Conservation (phyloP, 2,329 filamentous ascomycete species). For the Verticillium albo-atrum region DNA sequence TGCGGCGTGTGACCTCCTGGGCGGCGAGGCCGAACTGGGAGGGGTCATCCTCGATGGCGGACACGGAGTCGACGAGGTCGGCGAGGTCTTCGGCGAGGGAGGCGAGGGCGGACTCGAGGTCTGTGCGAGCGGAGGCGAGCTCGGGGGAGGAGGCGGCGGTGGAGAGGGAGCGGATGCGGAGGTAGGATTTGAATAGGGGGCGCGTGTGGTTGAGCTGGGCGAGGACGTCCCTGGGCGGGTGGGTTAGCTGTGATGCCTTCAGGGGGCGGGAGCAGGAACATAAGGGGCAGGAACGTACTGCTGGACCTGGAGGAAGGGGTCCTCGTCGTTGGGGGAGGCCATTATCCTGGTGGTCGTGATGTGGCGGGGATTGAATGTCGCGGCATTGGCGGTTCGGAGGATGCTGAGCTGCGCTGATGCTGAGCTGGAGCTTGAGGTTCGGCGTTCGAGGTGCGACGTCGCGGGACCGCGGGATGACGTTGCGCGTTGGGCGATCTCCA, state of each 20-base stretch:
- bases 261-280: conserved; percentile 3
- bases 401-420: too few species aligned
- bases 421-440: not conserved
- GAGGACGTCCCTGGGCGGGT: conserved; percentile 70
- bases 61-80: conserved; percentile 83
- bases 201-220: conserved; percentile 75
- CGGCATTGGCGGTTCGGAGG: conserved; percentile 8
- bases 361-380: conserved; percentile 5
- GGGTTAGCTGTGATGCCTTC: conserved; percentile 4
- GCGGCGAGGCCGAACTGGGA: conserved; percentile 80
- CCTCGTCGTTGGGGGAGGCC: conserved; percentile 63
- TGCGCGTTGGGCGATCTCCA: not conserved
- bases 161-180: conserved; percentile 87
- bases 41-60: conserved; percentile 82
- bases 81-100: conserved; percentile 77
- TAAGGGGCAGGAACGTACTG: conserved; percentile 41
- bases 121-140: conserved; percentile 70
- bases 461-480: conserved; percentile 10
- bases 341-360: conserved; percentile 46
- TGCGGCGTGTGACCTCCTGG: conserved; percentile 75
- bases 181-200: conserved; percentile 87
- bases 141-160: conserved; percentile 72
- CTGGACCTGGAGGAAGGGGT: conserved; percentile 69
- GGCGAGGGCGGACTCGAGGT: conserved; percentile 61
- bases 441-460: not conserved